Evolutionary conservation across 768 basidiomycete species (phyloP).

Genomic region (Hericium rajendrae): DNA sequence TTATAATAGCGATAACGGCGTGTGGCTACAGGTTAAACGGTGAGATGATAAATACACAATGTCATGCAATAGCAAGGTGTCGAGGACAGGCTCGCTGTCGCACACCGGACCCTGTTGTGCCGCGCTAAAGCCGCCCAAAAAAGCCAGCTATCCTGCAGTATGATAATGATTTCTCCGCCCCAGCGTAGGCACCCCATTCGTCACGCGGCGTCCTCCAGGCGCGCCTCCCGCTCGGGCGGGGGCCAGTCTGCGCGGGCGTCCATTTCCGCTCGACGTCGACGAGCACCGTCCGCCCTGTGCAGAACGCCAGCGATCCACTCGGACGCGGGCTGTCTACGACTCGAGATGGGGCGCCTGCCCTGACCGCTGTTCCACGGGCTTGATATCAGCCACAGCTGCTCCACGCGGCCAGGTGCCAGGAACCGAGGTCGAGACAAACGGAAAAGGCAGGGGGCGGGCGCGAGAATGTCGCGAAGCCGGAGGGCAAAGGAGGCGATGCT

Average conservation of each 20-base stretch:
- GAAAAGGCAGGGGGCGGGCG: constrained; percentile 18
- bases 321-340: too few relatives aligned
- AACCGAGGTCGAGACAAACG: background rate
- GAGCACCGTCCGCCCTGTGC: background rate
- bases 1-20: background rate
- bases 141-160: too few relatives aligned
- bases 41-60: background rate
- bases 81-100: too few relatives aligned
- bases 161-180: too few relatives aligned
- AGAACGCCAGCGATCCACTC: too few relatives aligned
- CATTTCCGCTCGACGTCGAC: background rate
- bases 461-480: constrained; percentile 18
- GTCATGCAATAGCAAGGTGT: background rate
- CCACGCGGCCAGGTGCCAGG: background rate
- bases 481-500: constrained; percentile 3
- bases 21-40: background rate
- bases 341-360: background rate
- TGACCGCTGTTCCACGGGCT: background rate
- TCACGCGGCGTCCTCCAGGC: background rate
- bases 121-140: too few relatives aligned
- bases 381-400: background rate
- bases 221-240: background rate
- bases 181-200: too few relatives aligned
- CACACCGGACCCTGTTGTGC: too few relatives aligned
- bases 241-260: background rate